Base-by-base conservation (phyloP, 202 grass and related monocot species). In the Hordeum pubiflorum region DNA sequence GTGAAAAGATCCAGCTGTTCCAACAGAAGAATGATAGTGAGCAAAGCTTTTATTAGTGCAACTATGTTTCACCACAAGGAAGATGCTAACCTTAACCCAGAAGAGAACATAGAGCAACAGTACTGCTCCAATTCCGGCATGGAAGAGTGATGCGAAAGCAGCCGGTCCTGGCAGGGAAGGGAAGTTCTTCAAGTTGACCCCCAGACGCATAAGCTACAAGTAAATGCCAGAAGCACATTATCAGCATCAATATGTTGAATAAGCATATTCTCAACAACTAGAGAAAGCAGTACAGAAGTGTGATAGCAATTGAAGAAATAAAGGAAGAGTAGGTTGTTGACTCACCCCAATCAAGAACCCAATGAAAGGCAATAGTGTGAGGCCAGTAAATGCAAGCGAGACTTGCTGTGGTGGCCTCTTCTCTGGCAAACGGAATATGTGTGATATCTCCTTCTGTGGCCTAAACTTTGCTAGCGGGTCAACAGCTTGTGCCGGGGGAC, bases 1-100 rank as follows among this genome's bases (percentile, higher is more conserved):
- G 97, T 90, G 83, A 99, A 99, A 78, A 99, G 92, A 90, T 96
- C 96, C 87, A 99, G 75, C 92, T 99, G 91, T 75, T 69, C 11
- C 80, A 85, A 67, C 64, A 72, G 4, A 17, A 81, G 29, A n/a
- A 77, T 60, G n/a, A 79, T 63, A 8, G 26, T 83, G 14, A 82
- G 83, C 4, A 2, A 17, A 36, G 14, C 29, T 8, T 74, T 86
- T 32, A 2, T 55, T 12, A 15, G 29, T 39, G 24, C 34, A 41
- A 76, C 17, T 33, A 24, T 50, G 34, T 55, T 58, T 6, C 59
- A 60, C 22, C 24, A 75, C 10, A 68, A 57, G 72, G 13, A 63
- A 29, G n/a, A 79, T 12, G 13, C 72, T 72, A 54, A 96, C 97
- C 97, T 96, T 99, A 44, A 91, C 67, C 97, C 97, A 99, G 78